Conservation (phyloP, 441 rosid species). For the Euphorbia schlechtendalii region DNA sequence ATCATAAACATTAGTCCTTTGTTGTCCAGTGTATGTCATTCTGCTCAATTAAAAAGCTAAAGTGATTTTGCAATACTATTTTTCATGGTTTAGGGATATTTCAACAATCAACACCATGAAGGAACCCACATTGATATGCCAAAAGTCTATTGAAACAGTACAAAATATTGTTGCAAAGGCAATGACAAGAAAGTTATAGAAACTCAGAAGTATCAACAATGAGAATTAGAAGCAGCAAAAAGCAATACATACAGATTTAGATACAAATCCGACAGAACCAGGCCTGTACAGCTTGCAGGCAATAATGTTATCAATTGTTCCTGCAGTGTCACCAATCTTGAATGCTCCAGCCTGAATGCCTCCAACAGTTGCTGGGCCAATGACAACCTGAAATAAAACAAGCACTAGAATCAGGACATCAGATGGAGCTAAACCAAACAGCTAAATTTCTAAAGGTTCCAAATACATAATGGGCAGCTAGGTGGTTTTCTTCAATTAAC, state of each 20-base stretch:
- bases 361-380: conserved; percentile 99
- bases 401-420: conserved; percentile 15
- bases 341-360: conserved; percentile 98
- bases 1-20: no score
- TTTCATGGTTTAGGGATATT: no score
- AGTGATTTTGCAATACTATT: no score
- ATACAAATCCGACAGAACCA: conserved; percentile 95
- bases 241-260: conserved; percentile 74
- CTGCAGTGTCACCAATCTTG: conserved; percentile 98
- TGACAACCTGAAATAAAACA: conserved; percentile 60
- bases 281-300: conserved; percentile 92
- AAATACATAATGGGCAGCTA: no score
- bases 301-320: conserved; percentile 87
- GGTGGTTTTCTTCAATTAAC: conserved; percentile 16
- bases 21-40: no score
- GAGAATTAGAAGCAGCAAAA: conserved; percentile 6
- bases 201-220: neutral
- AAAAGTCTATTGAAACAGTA: no score
- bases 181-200: neutral
- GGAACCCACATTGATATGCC: no score
- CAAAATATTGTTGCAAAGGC: neutral
- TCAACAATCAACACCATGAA: no score
- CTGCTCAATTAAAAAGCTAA: no score
- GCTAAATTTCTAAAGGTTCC: neutral
- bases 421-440: neutral